Base-by-base conservation (phyloP, 768 basidiomycete genomes). In the Saitozyma sp. region DNA sequence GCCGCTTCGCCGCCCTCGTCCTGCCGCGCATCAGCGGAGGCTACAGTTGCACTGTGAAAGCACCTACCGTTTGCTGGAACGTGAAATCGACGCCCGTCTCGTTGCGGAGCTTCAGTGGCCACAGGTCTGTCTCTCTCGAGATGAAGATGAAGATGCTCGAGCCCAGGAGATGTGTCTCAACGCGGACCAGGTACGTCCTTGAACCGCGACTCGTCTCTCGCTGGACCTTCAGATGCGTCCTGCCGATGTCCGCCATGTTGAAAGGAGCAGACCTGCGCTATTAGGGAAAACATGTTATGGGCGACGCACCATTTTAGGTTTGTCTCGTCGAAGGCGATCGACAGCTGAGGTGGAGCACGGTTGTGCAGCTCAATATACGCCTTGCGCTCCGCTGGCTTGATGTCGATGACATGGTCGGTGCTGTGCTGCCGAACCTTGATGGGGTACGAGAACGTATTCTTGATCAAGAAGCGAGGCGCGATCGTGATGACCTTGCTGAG, bases 31-130 rank as follows among this genome's bases (percentile, higher is more conserved):
- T 64, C 50, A 61, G 56, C 56, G 16, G 5, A 56, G 43, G 46
- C 19, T 8, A n/a, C 1, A 59, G 14, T 29, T 49, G 46, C 54
- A 50, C n/a, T 2, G 14, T 13, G 8, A 8, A 48, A 17, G 14
- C 11, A 78, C 77, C 67, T 72, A 92, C 93, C 77, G 85, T 85
- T 80, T 99, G 96, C 62, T 82, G 86, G 64, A 95, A 83, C 9
- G 81, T 81, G 65, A 94, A 81, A 0, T 82, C 70, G 62, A 88
- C 83, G 66, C 90, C 89, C 59, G 89, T 94, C 43, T 89, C 86
- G 67, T 99, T 99, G 76, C 94, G 90, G 51, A 99, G 85, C 39
- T 84, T 82, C 77, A 97, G 92, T 1, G 96, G 96, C 92, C 93
- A 98, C 3, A 81, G 83, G 13, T 88, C 88, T 20, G 82, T 83